Evolutionary conservation across 768 basidiomycete genomes (phyloP).

Genomic region (Termitomyces bulborhizus): DNA sequence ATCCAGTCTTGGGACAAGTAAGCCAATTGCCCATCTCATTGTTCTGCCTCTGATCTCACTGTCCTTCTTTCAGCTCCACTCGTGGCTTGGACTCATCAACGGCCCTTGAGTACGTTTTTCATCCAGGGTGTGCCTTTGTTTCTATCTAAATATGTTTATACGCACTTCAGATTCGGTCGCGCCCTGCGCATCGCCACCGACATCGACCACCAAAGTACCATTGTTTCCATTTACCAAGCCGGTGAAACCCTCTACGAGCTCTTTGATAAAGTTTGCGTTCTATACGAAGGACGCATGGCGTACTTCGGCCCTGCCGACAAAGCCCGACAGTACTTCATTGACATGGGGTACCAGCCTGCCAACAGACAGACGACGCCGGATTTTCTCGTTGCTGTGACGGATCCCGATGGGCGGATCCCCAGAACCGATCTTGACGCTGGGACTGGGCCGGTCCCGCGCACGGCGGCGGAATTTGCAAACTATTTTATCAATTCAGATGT

Average conservation of each 20-base stretch:
- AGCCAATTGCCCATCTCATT: slow-evolving; percentile 9
- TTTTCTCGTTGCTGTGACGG: slow-evolving; percentile 55
- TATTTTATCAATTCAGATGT: slow-evolving; percentile 27
- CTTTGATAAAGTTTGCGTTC: slow-evolving; percentile 72
- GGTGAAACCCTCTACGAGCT: slow-evolving; percentile 58
- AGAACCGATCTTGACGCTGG: slow-evolving; percentile 21
- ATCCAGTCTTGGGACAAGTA: slow-evolving; percentile 79
- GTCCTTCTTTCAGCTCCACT: slow-evolving; percentile 43
- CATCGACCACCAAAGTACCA: slow-evolving; percentile 43
- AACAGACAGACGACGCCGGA: slow-evolving; percentile 62
- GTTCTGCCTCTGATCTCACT: background rate
- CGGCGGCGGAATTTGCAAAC: slow-evolving; percentile 39
- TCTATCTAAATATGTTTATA: background rate
- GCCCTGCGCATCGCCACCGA: slow-evolving; percentile 64
- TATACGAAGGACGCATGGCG: slow-evolving; percentile 71
- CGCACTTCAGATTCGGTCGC: slow-evolving; percentile 42
- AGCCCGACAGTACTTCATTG: slow-evolving; percentile 70
- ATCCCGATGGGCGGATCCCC: slow-evolving; percentile 46
- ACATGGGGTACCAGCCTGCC: slow-evolving; percentile 56
- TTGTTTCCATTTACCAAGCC: slow-evolving; percentile 84
- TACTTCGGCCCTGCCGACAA: slow-evolving; percentile 66
- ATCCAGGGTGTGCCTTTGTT: background rate
- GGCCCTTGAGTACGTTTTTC: slow-evolving; percentile 43
- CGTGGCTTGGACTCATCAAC: slow-evolving; percentile 64
- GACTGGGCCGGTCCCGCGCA: slow-evolving; percentile 27